phyloP scores from a whole-genome alignment of 352 stramenopile genomes.

The Phytophthora vignae region DNA sequence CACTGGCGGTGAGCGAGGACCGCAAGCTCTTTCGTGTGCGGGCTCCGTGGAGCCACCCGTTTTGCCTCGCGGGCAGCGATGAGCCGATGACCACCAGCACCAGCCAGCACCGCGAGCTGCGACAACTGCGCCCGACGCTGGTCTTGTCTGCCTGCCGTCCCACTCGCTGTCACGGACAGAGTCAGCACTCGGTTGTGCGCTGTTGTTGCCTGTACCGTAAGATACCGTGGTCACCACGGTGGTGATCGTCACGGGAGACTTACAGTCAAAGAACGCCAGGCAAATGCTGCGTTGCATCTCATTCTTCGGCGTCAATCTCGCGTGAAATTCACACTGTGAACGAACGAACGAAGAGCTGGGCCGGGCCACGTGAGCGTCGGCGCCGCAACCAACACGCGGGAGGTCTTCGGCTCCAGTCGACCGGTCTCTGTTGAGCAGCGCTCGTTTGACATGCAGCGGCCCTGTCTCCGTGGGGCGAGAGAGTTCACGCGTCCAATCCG shows the following conservation, averaged over 20 bases:
- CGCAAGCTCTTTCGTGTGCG: slow-evolving; percentile 16
- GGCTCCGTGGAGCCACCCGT: slow-evolving; percentile 13
- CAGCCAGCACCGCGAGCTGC: slow-evolving; percentile 20
- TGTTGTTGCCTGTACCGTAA: too few species aligned
- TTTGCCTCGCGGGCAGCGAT: neutral
- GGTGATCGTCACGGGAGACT: too few species aligned
- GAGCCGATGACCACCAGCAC: neutral
- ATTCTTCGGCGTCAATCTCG: too few species aligned
- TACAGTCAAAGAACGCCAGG: too few species aligned
- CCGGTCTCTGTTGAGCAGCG: slow-evolving; percentile 15
- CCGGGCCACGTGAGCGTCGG: neutral
- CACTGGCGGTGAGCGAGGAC: slow-evolving; percentile 11
- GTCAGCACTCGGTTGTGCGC: too few species aligned
- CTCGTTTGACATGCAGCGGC: slow-evolving; percentile 21
- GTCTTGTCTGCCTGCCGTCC: slow-evolving; percentile 19
- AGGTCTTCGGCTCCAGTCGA: neutral
- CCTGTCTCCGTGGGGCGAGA: slow-evolving; percentile 14
- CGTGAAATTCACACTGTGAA: neutral
- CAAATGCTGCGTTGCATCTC: too few species aligned
- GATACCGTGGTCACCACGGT: too few species aligned
- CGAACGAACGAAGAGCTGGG: neutral
- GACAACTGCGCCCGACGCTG: slow-evolving; percentile 17
- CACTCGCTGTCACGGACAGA: neutral
- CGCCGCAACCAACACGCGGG: neutral
- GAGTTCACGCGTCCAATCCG: slow-evolving; percentile 13